A percentile compares a stretch with the other conserved stretches of the same genome.
These are phyloP conservation scores for Botrytis elliptica DNA, from an alignment of 2,329 filamentous ascomycete genomes.

Conservation along the genomic window DNA sequence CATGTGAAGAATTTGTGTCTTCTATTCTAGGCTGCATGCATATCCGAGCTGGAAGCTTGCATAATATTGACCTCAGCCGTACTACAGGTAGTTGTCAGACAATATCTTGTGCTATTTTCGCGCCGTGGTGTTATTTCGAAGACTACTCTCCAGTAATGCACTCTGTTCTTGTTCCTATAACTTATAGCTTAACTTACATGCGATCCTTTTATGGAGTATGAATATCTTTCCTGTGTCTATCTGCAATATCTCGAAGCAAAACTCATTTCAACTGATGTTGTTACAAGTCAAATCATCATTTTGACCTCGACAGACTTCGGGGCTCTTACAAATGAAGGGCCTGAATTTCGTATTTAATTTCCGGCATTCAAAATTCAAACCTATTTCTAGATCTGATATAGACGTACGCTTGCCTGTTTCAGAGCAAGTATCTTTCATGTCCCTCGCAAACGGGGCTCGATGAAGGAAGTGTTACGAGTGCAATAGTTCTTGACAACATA, in stretches of 20 bases:
- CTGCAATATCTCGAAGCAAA: not conserved
- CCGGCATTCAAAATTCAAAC: not conserved
- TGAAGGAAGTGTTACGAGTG: constrained; percentile 3
- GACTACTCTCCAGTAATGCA: not conserved
- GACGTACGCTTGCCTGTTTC: not conserved
- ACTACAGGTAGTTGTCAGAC: not conserved
- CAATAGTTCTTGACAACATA: not conserved
- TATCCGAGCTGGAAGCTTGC: constrained; percentile 16
- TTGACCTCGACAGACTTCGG: not conserved
- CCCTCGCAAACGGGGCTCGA: not conserved
- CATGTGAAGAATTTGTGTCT: not conserved
- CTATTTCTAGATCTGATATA: not conserved
- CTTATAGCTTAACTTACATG: not conserved
- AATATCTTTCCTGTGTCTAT: not conserved
- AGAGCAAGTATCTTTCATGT: not conserved
- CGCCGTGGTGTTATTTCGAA: not conserved
- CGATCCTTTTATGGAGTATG: too few species aligned
- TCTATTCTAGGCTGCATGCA: constrained; percentile 8
- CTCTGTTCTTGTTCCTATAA: not conserved
- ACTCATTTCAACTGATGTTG: not conserved
- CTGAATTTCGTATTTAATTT: constrained; percentile 5
- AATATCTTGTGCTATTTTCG: not conserved
- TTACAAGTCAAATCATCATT: not conserved
- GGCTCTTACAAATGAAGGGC: not conserved
- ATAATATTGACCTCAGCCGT: constrained; percentile 9